Conservation (phyloP, 2,329 filamentous ascomycete genomes). For the Penicillium crustosum region DNA sequence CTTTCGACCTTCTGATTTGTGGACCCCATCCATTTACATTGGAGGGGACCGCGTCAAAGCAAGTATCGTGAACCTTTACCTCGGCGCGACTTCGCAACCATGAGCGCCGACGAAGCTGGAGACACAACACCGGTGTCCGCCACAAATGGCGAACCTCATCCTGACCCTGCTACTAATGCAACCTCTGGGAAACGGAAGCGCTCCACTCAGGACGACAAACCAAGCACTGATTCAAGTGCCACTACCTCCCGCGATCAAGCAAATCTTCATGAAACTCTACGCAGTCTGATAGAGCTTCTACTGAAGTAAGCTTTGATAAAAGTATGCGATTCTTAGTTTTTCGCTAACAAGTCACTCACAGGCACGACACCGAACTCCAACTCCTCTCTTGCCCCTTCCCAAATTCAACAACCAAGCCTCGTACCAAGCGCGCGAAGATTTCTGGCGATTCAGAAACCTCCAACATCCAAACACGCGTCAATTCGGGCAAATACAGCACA, state of each 20-base stretch:
- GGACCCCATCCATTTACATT: conserved; percentile 8
- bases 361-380: conserved; percentile 46
- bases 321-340: background rate
- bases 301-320: conserved; percentile 29
- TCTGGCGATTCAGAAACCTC: conserved; percentile 36
- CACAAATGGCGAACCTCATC: conserved; percentile 38
- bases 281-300: conserved; percentile 36
- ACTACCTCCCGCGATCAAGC: conserved; percentile 31
- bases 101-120: conserved; percentile 42
- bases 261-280: conserved; percentile 37
- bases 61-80: conserved; percentile 13
- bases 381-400: conserved; percentile 44
- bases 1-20: conserved; percentile 4
- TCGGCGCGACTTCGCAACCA: conserved; percentile 30
- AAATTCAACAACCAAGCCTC: conserved; percentile 39
- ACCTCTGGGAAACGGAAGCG: conserved; percentile 47
- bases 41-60: conserved; percentile 19
- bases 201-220: conserved; percentile 35
- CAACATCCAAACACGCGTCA: conserved; percentile 42
- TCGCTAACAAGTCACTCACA: conserved; percentile 29
- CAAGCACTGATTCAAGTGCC: conserved; percentile 25
- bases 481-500: conserved; percentile 40
- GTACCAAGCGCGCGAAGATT: conserved; percentile 45
- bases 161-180: conserved; percentile 31
- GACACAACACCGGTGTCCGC: conserved; percentile 31